Conservation (phyloP, 305 asterid species). For the Fraxinus baroniana region DNA sequence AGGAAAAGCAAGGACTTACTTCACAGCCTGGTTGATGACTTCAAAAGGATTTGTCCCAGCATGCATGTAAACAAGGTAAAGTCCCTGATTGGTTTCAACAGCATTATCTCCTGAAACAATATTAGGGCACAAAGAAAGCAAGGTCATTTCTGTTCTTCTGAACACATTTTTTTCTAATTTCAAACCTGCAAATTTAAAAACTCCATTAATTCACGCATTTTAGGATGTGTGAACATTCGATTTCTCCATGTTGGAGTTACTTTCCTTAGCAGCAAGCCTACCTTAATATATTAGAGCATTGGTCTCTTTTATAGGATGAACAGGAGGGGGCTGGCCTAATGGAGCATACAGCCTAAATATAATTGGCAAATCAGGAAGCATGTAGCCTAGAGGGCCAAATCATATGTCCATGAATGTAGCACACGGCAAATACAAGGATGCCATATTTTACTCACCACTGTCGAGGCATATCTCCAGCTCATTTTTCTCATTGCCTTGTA, state of each 20-base stretch:
- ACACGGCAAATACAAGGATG: conserved; percentile 16
- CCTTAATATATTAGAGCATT: conserved; percentile 11
- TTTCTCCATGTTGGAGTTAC: conserved; percentile 30
- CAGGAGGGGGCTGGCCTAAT: conserved; percentile 21
- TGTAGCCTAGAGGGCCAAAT: conserved; percentile 13
- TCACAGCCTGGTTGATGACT: conserved; percentile 88
- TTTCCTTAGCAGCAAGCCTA: conserved; percentile 18
- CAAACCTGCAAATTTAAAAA: conserved; percentile 24
- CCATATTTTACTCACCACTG: conserved; percentile 73
- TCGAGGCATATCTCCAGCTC: conserved; percentile 91
- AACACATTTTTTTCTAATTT: conserved; percentile 25
- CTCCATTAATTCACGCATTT: conserved; percentile 25
- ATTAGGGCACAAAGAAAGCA: conserved; percentile 24
- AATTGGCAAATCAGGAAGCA: conserved; percentile 21
- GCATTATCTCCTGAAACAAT: conserved; percentile 75
- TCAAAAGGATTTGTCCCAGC: conserved; percentile 92
- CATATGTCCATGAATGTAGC: conserved; percentile 18
- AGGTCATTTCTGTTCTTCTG: conserved; percentile 28
- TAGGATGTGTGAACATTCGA: conserved; percentile 14
- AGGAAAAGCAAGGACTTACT: conserved; percentile 49
- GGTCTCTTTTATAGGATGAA: conserved; percentile 25
- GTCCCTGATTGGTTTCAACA: conserved; percentile 89
- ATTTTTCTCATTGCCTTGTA: conserved; percentile 86
- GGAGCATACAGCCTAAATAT: conserved; percentile 16
- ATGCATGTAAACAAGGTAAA: conserved; percentile 80